Evolutionary conservation across 2,329 filamentous ascomycete genomes (phyloP), one percentile per base, ranked within the genome.

Genomic region (Ophiocordyceps australis): DNA sequence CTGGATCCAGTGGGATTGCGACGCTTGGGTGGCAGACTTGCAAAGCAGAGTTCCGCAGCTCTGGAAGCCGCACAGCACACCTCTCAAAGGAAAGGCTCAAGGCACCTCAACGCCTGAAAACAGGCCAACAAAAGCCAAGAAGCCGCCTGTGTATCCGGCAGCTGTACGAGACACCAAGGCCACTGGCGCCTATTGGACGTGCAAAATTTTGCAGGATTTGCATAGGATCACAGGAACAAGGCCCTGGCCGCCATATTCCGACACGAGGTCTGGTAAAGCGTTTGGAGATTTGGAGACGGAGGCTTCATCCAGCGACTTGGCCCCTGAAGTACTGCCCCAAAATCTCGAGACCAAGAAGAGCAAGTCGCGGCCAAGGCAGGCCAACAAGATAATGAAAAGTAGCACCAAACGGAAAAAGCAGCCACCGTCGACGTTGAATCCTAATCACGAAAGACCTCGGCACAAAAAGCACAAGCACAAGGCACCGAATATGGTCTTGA

Each of bases 1-100:
- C 33, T 79, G 74, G 66, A 61, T 81, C 1, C 61, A 75, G 33
- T 78, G 73, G 73, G 74, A 80, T 38, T 80, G 74, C 31, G 75
- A 81, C 36, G 66, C 66, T 4, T 81, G 74, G 74, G 73, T 80
- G 1, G 46, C 58, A 8, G 70, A 78, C 38, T 42, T 80, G 28
- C 66, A 63, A 32, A 47, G 50, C 26, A 62, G 65, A 27, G 60
- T 72, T 29, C 63, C 68, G 2, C 58, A 62, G 24, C 50, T 76
- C 4, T 76, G 70, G 69, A 47, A 65, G 29, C 59, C 59, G 0
- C 55, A 57, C 0, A 55, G 59, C 24, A 55, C 52, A 29, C 47
- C 50, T 24, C 37, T 35, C 11, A 50, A 46, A 36, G 53, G 47
- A 34, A 51, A 46, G 32, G 40, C 45, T 17, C 50, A 51, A 17